Evolutionary conservation across 2,329 filamentous ascomycete species (phyloP).

Genomic region (Clarireedia monteithiana): DNA sequence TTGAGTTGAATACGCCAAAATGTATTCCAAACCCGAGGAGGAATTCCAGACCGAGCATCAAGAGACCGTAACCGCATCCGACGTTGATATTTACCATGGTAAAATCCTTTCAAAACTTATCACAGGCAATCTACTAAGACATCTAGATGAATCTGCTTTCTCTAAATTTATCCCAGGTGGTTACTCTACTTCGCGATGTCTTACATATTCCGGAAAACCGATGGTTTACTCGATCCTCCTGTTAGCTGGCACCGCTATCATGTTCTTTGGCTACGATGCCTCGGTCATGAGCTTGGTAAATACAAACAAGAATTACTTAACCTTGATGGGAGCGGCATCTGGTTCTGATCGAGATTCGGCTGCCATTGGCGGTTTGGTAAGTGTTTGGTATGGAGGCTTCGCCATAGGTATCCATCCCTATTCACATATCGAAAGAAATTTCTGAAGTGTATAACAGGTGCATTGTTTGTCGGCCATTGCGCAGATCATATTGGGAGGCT

Average conservation of each 20-base stretch:
- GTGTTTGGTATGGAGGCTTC: background rate
- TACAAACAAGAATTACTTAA: background rate
- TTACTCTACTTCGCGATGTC: background rate
- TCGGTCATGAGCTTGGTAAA: background rate
- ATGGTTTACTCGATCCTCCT: background rate
- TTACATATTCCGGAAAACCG: background rate
- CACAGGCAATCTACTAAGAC: background rate
- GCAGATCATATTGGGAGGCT: background rate
- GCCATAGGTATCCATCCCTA: background rate
- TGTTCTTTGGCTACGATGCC: background rate
- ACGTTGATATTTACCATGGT: background rate
- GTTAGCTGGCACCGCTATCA: background rate
- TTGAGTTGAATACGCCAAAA: too few species aligned
- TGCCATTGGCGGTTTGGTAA: background rate
- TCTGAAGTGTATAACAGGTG: background rate
- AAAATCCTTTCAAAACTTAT: background rate
- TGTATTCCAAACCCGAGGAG: too few species aligned
- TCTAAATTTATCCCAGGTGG: background rate
- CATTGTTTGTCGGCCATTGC: background rate
- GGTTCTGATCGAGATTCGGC: background rate
- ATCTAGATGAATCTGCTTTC: background rate
- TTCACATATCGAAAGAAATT: background rate
- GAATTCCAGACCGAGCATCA: background rate
- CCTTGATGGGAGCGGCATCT: background rate
- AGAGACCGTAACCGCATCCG: background rate